A percentile compares a stretch with the other conserved stretches of the same genome.
phyloP scores from a whole-genome alignment of 108 stramenopile genomes.

The Pelagomonas calceolata region DNA sequence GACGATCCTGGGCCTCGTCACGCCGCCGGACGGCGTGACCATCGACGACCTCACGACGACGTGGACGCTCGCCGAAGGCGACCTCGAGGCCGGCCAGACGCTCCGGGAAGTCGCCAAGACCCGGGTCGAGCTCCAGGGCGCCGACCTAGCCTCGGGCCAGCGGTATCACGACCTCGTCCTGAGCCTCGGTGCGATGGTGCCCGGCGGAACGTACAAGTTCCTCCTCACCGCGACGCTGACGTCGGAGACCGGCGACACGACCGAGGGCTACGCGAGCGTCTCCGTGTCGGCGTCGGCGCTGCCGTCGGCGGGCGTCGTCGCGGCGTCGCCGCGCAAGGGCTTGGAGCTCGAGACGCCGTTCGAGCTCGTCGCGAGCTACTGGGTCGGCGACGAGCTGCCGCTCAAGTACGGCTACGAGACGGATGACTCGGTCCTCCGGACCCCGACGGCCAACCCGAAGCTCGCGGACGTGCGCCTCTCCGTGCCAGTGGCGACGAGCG shows the following conservation, averaged over 20 bases:
- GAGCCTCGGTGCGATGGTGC: not conserved
- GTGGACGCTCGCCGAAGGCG: not conserved
- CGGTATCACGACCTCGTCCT: not conserved
- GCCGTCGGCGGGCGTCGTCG: not conserved
- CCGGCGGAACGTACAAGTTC: not conserved
- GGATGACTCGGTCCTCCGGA: too few species aligned
- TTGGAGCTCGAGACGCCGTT: not conserved
- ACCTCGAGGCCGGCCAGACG: not conserved
- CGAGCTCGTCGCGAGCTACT: not conserved
- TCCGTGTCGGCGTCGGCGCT: too few species aligned
- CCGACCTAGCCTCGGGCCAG: not conserved
- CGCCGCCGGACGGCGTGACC: too few species aligned
- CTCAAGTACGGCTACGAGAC: not conserved
- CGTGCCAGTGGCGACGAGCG: too few species aligned
- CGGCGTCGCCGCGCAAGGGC: not conserved
- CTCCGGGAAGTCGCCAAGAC: not conserved
- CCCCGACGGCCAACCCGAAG: too few species aligned
- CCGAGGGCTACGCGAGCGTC: too few species aligned
- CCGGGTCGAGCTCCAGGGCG: too few species aligned
- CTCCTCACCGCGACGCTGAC: not conserved
- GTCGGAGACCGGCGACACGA: too few species aligned
- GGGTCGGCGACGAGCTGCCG: not conserved
- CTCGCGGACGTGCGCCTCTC: too few species aligned
- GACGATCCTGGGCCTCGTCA: too few species aligned
- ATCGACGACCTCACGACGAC: not conserved